phyloP scores from a whole-genome alignment of 164 flowering plant genomes.

The Sedum album region DNA sequence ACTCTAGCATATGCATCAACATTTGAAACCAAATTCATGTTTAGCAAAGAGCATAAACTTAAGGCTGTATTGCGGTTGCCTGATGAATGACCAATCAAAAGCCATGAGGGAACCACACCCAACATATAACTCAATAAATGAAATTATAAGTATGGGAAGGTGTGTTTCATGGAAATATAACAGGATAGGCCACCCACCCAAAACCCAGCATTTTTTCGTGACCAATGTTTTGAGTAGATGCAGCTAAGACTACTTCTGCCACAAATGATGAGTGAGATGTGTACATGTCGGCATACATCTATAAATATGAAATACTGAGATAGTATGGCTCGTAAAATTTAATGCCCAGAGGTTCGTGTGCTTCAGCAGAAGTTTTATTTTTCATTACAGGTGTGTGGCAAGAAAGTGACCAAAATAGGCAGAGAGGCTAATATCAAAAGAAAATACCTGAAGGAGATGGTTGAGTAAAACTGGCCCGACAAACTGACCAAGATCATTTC shows the following conservation, averaged over 20 bases:
- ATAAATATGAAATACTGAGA: too few species aligned
- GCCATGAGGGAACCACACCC: too few species aligned
- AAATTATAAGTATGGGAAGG: background rate
- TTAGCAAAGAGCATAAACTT: background rate
- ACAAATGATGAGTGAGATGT: background rate
- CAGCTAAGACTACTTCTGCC: background rate
- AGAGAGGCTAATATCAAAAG: background rate
- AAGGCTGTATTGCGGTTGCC: too few species aligned
- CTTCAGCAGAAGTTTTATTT: background rate
- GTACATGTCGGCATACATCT: too few species aligned
- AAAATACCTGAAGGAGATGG: conserved; percentile 46
- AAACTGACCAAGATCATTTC: conserved; percentile 67
- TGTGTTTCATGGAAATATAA: background rate
- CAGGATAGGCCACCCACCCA: background rate
- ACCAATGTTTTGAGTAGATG: background rate
- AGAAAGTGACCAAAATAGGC: background rate
- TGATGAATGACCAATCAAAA: too few species aligned
- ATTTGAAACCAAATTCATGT: background rate
- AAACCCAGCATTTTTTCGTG: background rate
- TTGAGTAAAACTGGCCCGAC: conserved; percentile 61
- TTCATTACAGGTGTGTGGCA: background rate
- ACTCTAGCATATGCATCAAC: background rate
- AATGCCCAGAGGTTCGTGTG: background rate
- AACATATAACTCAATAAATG: too few species aligned
- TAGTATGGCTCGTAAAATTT: too few species aligned